Conservation (phyloP, 805 yeast species). For the Suhomyces faveliae region DNA sequence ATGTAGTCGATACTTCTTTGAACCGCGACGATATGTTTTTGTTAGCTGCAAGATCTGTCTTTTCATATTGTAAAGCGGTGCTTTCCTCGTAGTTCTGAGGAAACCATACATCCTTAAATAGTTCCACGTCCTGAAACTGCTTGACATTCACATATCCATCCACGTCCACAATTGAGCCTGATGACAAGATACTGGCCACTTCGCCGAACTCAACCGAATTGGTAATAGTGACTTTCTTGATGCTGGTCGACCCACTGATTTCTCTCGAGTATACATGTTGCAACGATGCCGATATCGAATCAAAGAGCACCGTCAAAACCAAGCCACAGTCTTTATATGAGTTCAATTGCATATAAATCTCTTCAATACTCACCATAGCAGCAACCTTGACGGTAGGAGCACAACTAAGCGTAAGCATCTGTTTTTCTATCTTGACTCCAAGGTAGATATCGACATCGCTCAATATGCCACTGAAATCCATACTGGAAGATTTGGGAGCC, state of each 20-base stretch:
- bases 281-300: slow-evolving; percentile 64
- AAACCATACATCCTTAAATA: slow-evolving; percentile 82
- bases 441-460: slow-evolving; percentile 60
- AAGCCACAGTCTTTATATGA: slow-evolving; percentile 35
- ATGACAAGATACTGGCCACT: slow-evolving; percentile 42
- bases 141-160: slow-evolving; percentile 69
- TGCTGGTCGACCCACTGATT: slow-evolving; percentile 66
- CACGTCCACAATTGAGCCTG: slow-evolving; percentile 55
- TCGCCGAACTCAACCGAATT: slow-evolving; percentile 48
- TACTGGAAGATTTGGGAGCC: slow-evolving; percentile 2
- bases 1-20: slow-evolving; percentile 57
- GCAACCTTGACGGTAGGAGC: slow-evolving; percentile 93
- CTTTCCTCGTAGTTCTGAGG: slow-evolving; percentile 33
- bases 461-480: slow-evolving; percentile 42
- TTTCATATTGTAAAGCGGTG: slow-evolving; percentile 11
- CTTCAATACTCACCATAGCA: slow-evolving; percentile 73
- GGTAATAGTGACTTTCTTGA: slow-evolving; percentile 47
- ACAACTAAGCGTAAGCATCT: slow-evolving; percentile 77
- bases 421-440: slow-evolving; percentile 66
- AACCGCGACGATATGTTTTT: slow-evolving; percentile 46
- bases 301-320: slow-evolving; percentile 47
- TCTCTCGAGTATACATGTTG: slow-evolving; percentile 92
- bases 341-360: slow-evolving; percentile 58
- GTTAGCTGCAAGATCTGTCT: slow-evolving; percentile 21
- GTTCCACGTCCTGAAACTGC: slow-evolving; percentile 81